A percentile compares a stretch with the other conserved stretches of the same genome.
phyloP scores from a whole-genome alignment of 192 early-diverging fungal genomes.

The Coemansia sp. region DNA sequence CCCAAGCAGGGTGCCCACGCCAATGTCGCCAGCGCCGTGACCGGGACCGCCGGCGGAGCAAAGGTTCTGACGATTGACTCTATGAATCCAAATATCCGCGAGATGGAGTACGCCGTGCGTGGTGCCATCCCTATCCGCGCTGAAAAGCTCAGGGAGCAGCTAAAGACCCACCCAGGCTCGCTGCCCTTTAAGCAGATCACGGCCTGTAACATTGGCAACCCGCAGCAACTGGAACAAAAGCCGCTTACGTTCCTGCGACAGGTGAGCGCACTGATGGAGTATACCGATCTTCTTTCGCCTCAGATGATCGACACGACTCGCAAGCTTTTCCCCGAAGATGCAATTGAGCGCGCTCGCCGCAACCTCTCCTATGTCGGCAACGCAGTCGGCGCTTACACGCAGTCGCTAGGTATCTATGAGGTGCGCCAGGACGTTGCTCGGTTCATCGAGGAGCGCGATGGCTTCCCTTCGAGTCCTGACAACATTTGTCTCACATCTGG shows the following conservation, averaged over 20 bases:
- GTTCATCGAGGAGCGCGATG: constrained; percentile 93
- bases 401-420: constrained; percentile 87
- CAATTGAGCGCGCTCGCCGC: constrained; percentile 77
- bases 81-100: constrained; percentile 72
- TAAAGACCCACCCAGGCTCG: constrained; percentile 44
- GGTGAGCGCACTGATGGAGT: constrained; percentile 86
- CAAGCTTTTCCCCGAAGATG: constrained; percentile 83
- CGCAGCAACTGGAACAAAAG: constrained; percentile 85
- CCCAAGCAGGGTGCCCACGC: constrained; percentile 16
- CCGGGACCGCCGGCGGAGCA: not conserved
- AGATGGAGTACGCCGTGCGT: constrained; percentile 93
- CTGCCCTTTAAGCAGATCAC: constrained; percentile 74
- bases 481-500: constrained; percentile 93
- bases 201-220: constrained; percentile 92
- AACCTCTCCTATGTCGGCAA: constrained; percentile 71
- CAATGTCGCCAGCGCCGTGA: not conserved
- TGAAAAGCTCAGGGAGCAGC: constrained; percentile 72
- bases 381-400: constrained; percentile 89
- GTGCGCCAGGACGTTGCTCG: constrained; percentile 87
- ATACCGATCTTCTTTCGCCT: constrained; percentile 75
- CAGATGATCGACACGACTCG: constrained; percentile 62
- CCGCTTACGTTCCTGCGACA: constrained; percentile 98
- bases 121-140: constrained; percentile 94
- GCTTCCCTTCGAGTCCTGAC: constrained; percentile 80
- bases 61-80: constrained; percentile 74